Evolutionary conservation across 768 basidiomycete genomes (phyloP).

Genomic region (Dentipellis fragilis): DNA sequence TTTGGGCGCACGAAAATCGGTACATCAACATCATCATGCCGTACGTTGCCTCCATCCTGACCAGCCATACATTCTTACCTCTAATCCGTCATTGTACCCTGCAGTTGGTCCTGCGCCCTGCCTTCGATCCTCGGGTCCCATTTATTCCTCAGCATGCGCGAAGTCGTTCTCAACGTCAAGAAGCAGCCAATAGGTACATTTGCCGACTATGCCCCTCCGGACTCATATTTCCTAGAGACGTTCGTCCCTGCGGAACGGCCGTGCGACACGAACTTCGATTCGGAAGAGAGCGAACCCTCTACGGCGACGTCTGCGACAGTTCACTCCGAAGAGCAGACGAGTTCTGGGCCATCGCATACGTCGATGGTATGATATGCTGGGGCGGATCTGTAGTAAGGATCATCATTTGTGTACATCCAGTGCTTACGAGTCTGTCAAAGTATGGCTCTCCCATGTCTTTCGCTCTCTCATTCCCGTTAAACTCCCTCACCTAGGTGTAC

Average conservation of each 20-base stretch:
- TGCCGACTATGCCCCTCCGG: background rate
- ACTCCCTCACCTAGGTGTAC: constrained; percentile 42
- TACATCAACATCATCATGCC: constrained; percentile 3
- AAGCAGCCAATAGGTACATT: background rate
- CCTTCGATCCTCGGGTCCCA: constrained; percentile 2
- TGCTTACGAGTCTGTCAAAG: constrained; percentile 81
- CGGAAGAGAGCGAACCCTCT: too few relatives aligned
- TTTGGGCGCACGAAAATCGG: background rate
- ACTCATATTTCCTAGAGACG: background rate
- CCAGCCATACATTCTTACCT: background rate
- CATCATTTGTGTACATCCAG: too few relatives aligned
- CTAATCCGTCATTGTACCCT: background rate
- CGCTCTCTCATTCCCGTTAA: background rate
- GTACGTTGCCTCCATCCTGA: background rate
- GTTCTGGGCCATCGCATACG: too few relatives aligned
- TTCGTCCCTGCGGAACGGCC: background rate
- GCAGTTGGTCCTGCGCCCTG: constrained; percentile 1
- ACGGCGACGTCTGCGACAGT: too few relatives aligned
- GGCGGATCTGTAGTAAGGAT: too few relatives aligned
- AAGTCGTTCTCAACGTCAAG: background rate
- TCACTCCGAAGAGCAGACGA: too few relatives aligned
- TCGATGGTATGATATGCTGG: too few relatives aligned
- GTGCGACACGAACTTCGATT: too few relatives aligned
- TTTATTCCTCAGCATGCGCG: background rate
- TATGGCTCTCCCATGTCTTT: constrained; percentile 16